Evolutionary conservation across 2,329 filamentous ascomycete species (phyloP).

Genomic region (Alternaria postmessia): DNA sequence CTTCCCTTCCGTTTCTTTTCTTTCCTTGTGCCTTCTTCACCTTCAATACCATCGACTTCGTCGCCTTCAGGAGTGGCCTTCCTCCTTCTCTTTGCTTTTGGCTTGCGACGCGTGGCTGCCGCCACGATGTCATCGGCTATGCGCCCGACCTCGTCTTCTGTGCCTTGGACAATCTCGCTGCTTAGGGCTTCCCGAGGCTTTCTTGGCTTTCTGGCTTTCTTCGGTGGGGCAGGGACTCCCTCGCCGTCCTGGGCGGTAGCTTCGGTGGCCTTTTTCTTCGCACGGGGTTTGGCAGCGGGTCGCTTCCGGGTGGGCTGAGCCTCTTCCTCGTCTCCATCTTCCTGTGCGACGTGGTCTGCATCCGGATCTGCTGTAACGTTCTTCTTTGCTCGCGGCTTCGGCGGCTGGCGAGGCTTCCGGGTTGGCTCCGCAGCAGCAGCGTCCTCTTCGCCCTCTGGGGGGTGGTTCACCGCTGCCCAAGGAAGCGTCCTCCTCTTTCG

Average conservation of each 20-base stretch:
- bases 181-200: conserved; percentile 31
- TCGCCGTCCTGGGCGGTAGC: conserved; percentile 20
- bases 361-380: conserved; percentile 7
- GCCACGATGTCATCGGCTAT: conserved; percentile 20
- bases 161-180: conserved; percentile 14
- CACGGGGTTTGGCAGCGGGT: conserved; percentile 25
- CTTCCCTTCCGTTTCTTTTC: conserved; percentile 37
- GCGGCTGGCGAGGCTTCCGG: conserved; percentile 22
- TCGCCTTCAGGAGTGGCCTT: conserved; percentile 21
- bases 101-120: conserved; percentile 22
- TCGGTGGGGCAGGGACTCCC: conserved; percentile 22
- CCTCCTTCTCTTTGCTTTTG: conserved; percentile 28
- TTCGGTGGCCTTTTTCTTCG: conserved; percentile 27
- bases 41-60: conserved; percentile 14
- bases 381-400: conserved; percentile 22
- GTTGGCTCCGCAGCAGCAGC: conserved; percentile 11
- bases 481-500: conserved; percentile 22
- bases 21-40: conserved; percentile 13
- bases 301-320: conserved; percentile 18
- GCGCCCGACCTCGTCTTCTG: conserved; percentile 18
- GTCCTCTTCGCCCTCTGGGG: conserved; percentile 22
- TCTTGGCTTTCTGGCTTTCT: conserved; percentile 42
- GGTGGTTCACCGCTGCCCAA: conserved; percentile 45
- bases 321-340: conserved; percentile 22
- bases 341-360: conserved; percentile 18